A percentile compares a stretch with the other conserved stretches of the same genome.
Conservation (phyloP, 2,329 filamentous ascomycete species). For the Calonectria montana region DNA sequence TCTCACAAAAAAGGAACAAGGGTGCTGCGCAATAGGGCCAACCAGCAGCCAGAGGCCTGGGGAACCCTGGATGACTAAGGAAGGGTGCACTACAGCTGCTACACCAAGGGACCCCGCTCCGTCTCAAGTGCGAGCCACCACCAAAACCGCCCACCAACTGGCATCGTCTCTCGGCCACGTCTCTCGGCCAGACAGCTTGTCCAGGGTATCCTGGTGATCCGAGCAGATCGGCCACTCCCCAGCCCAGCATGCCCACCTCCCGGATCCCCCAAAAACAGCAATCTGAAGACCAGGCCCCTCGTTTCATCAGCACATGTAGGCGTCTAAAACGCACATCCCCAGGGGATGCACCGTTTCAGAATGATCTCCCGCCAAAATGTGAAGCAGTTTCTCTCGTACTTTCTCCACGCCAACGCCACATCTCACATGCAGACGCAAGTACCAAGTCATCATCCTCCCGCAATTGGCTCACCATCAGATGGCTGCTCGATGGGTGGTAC, state of each 20-base stretch:
- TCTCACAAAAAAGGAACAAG: conserved; percentile 19
- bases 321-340: conserved; percentile 13
- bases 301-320: conserved; percentile 17
- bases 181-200: not conserved
- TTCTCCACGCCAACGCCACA: not conserved
- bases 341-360: conserved; percentile 18
- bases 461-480: not conserved
- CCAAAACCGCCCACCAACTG: not conserved
- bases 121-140: conserved; percentile 24
- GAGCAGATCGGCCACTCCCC: conserved; percentile 8
- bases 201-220: conserved; percentile 5
- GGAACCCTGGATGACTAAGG: conserved; percentile 15
- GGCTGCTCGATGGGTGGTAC: not conserved
- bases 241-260: not conserved
- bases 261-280: conserved; percentile 12
- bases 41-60: not conserved
- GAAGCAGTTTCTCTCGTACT: conserved; percentile 3
- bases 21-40: not conserved
- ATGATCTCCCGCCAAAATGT: conserved; percentile 11
- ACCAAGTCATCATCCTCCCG: not conserved
- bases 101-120: conserved; percentile 31
- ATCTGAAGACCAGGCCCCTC: conserved; percentile 11
- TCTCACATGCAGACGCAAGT: not conserved
- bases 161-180: not conserved
- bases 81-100: conserved; percentile 17